Base-by-base conservation (phyloP, 306 rosid species). In the Rosa chinensis region DNA sequence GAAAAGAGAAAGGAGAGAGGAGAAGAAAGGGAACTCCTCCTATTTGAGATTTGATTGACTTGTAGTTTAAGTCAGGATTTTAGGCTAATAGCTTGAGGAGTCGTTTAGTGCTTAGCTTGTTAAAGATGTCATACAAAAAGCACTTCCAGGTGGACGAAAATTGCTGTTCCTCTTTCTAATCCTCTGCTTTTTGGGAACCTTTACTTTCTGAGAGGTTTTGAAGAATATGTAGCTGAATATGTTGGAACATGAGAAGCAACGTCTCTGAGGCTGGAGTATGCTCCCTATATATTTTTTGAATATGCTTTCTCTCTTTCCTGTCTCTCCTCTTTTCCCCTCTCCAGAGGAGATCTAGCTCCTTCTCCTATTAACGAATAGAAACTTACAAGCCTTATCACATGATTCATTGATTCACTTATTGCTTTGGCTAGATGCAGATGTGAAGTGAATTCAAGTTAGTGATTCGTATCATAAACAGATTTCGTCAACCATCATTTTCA, bases 41-140 rank as follows among this genome's bases (percentile, higher is more conserved):
- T 47, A 63, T 84, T 69, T 44, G 84, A 83, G 92, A 84, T 87
- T 88, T 86, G 89, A 82, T 85, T 90, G 79, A 71, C 97, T 90
- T 91, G 83, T 82, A 76, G 83, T 81, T 80, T 85, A 95, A 87
- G 98, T 91, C 70, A 86, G 63, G 67, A 21, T 53, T 50, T 49
- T 73, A 79, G 80, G 78, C 44, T n/a, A n/a, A n/a, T 79, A 89
- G 82, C 52, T 58, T 66, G 83, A 78, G 85, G 79, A 39, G 83
- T 88, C 48, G 81, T 87, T 87, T 69, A 91, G 88, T 88, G 44
- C 85, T 87, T 89, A 67, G 93, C 91, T 85, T 90, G 72, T 81
- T 72, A 79, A 70, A 84, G 85, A 83, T 85, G 90, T 84, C 73
- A 39, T 79, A 58, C 67, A 62, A 63, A 86, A 81, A 82, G 73